Evolutionary conservation across 441 rosid species (phyloP).

Genomic region (Monsonia emarginata): DNA sequence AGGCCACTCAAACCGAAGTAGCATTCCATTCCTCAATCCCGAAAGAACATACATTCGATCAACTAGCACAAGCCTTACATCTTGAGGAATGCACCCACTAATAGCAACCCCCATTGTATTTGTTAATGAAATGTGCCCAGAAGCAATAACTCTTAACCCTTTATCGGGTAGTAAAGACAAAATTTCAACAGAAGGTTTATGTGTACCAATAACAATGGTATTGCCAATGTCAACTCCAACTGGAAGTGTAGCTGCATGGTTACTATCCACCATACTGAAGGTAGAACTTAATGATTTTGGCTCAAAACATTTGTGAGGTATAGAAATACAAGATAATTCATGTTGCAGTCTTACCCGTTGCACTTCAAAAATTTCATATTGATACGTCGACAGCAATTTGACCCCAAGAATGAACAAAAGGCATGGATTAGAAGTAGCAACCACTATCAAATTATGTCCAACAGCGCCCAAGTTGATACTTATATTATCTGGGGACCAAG

Average conservation of each 20-base stretch:
- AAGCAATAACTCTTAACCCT: slow-evolving; percentile 73
- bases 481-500: slow-evolving; percentile 71
- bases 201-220: slow-evolving; percentile 82
- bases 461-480: slow-evolving; percentile 95
- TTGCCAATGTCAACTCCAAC: slow-evolving; percentile 51
- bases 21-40: slow-evolving; percentile 98
- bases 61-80: slow-evolving; percentile 82
- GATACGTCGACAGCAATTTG: slow-evolving; percentile 40
- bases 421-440: slow-evolving; percentile 92
- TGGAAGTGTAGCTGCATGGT: slow-evolving; percentile 34
- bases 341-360: slow-evolving; percentile 62
- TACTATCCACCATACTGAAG: slow-evolving; percentile 22
- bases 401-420: slow-evolving; percentile 70
- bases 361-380: slow-evolving; percentile 65
- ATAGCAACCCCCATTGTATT: slow-evolving; percentile 60
- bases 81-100: slow-evolving; percentile 90
- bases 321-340: slow-evolving; percentile 83
- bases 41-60: slow-evolving; percentile 75
- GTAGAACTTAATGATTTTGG: slow-evolving; percentile 30
- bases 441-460: slow-evolving; percentile 55
- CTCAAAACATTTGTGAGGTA: slow-evolving; percentile 56
- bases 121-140: slow-evolving; percentile 58
- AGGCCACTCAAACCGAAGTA: slow-evolving; percentile 95
- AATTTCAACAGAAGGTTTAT: slow-evolving; percentile 92
- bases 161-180: slow-evolving; percentile 49